phyloP scores from a whole-genome alignment of 2,329 filamentous ascomycete genomes.

The Elsinoe arachidis region DNA sequence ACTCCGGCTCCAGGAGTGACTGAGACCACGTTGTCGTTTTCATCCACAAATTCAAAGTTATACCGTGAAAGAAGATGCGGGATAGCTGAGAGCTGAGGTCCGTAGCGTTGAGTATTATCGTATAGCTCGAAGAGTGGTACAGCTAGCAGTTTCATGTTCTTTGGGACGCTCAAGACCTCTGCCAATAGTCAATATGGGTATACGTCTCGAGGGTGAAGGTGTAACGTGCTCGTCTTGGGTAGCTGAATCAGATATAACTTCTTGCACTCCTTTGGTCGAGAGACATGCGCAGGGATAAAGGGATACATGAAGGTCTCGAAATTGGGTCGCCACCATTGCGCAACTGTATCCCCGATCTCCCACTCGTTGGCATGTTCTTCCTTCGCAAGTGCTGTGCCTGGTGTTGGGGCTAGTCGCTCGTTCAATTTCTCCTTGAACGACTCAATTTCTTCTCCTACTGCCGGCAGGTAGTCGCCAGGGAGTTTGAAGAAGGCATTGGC shows the following conservation, averaged over 20 bases:
- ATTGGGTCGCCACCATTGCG: constrained; percentile 98
- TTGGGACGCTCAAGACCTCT: constrained; percentile 94
- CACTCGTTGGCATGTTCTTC: constrained; percentile 56
- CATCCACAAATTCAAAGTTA: constrained; percentile 96
- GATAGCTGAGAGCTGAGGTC: constrained; percentile 91
- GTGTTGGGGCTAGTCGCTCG: constrained; percentile 75
- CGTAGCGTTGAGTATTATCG: constrained; percentile 91
- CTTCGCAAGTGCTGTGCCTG: constrained; percentile 75
- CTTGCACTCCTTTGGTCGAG: constrained; percentile 96
- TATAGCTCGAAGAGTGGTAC: constrained; percentile 97
- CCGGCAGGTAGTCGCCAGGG: constrained; percentile 85
- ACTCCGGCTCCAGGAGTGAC: constrained; percentile 66
- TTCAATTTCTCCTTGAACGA: constrained; percentile 94
- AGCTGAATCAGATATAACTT: constrained; percentile 97
- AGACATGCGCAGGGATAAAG: constrained; percentile 92
- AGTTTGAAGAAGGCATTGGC: constrained; percentile 99
- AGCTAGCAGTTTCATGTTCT: constrained; percentile 98
- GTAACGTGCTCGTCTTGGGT: constrained; percentile 70
- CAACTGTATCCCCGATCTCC: constrained; percentile 88
- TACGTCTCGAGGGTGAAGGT: background rate
- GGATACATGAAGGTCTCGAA: constrained; percentile 99
- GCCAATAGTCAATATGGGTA: constrained; percentile 13
- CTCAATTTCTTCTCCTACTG: constrained; percentile 80
- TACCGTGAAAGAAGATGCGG: constrained; percentile 90
- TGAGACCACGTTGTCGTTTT: constrained; percentile 78